Percentiles rank a stretch among this genome's conserved stretches.
These are phyloP conservation scores for Sicyos baderoa DNA, from an alignment of 306 rosid genomes.

Conservation along the genomic window DNA sequence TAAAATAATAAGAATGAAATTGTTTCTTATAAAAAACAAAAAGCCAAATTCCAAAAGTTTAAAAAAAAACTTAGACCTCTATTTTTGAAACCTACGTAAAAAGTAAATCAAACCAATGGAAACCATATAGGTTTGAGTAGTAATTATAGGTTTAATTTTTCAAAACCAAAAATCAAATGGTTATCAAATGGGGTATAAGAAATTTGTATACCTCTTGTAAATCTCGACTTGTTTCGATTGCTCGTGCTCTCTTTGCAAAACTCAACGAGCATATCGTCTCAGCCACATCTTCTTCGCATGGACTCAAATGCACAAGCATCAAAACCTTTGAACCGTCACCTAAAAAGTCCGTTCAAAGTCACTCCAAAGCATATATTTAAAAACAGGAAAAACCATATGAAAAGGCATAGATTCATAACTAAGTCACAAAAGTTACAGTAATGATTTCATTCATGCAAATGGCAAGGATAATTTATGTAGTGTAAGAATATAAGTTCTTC, in stretches of 20 bases:
- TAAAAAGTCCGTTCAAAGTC: slow-evolving; percentile 22
- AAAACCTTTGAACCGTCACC: slow-evolving; percentile 82
- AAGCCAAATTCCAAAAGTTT: too few species aligned
- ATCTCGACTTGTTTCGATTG: slow-evolving; percentile 56
- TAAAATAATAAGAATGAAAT: too few species aligned
- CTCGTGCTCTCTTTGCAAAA: slow-evolving; percentile 85
- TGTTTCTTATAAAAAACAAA: too few species aligned
- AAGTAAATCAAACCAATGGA: too few species aligned
- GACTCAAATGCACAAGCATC: slow-evolving; percentile 90
- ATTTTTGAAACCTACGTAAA: too few species aligned
- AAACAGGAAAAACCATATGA: neutral
- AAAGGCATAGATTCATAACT: neutral
- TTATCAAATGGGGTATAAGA: neutral
- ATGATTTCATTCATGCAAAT: neutral
- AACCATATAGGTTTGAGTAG: too few species aligned
- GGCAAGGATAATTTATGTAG: neutral
- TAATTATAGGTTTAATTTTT: too few species aligned
- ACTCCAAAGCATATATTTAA: neutral
- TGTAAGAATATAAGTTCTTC: neutral
- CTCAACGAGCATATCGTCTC: slow-evolving; percentile 81
- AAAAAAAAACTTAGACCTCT: too few species aligned
- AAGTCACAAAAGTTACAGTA: neutral
- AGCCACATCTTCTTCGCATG: slow-evolving; percentile 65
- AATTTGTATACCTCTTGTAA: slow-evolving; percentile 40
- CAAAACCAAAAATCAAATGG: too few species aligned